phyloP scores from a whole-genome alignment of 164 flowering plant genomes.

The Cinnamomum chago region DNA sequence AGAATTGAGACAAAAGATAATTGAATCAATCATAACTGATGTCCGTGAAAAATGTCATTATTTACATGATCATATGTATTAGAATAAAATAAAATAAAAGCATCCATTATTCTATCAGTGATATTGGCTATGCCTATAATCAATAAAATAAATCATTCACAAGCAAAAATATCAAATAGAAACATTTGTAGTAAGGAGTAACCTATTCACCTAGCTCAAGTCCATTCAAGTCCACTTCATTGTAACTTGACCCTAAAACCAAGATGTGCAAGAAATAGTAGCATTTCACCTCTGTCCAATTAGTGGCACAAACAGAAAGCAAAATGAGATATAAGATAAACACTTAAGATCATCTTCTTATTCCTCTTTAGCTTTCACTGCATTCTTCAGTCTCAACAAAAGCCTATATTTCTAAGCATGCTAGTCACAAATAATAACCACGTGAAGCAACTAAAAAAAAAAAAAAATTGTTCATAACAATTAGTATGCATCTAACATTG shows the following conservation, averaged over 20 bases:
- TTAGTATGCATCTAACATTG: no score
- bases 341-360: slow-evolving; percentile 67
- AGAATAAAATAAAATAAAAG: no score
- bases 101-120: background rate
- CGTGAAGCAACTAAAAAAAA: no score
- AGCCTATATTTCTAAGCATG: slow-evolving; percentile 68
- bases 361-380: slow-evolving; percentile 56
- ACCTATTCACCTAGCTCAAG: no score
- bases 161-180: background rate
- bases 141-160: background rate
- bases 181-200: no score
- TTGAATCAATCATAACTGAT: no score
- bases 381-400: slow-evolving; percentile 67
- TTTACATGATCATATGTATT: no score
- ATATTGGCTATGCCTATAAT: background rate
- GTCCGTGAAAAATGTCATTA: no score
- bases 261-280: background rate
- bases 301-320: no score
- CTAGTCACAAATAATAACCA: slow-evolving; percentile 21
- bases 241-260: background rate
- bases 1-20: no score
- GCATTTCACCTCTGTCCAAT: background rate
- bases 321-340: background rate
- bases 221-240: background rate
- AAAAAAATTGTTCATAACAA: no score